phyloP scores from a whole-genome alignment of 1,139 yeast species.

The Diutina sp. region DNA sequence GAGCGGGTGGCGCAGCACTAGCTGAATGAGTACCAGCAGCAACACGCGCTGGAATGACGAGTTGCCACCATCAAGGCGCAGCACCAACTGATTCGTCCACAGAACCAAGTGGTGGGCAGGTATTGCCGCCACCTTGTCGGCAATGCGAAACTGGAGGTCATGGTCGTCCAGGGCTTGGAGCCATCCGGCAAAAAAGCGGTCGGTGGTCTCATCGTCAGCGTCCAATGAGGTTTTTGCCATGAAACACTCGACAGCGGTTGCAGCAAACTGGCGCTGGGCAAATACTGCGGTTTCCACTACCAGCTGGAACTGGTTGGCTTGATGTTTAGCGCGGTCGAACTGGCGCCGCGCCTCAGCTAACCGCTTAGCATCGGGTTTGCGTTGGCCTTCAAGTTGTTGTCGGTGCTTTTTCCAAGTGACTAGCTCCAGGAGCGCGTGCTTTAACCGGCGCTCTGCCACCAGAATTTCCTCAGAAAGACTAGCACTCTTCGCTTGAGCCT shows the following conservation, averaged over 20 bases:
- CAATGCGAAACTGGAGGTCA: neutral
- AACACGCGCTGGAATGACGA: neutral
- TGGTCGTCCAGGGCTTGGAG: neutral
- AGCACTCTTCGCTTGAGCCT: conserved; percentile 41
- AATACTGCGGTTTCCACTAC: conserved; percentile 27
- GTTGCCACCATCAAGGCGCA: neutral
- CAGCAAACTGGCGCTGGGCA: conserved; percentile 31
- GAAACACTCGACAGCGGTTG: conserved; percentile 49
- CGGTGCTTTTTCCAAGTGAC: conserved; percentile 14
- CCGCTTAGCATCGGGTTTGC: conserved; percentile 3
- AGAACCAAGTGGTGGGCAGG: neutral
- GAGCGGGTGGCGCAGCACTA: conserved; percentile 45
- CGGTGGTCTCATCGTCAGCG: conserved; percentile 48
- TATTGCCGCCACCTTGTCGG: neutral
- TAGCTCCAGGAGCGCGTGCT: conserved; percentile 29
- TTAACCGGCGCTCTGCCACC: conserved; percentile 25
- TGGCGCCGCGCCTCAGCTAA: conserved; percentile 32
- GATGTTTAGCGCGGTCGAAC: conserved; percentile 32
- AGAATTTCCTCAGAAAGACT: conserved; percentile 30
- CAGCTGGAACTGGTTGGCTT: conserved; percentile 34
- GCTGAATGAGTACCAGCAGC: neutral
- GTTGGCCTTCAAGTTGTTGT: neutral
- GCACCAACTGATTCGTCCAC: neutral
- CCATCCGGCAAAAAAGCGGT: conserved; percentile 66
- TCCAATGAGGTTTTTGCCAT: conserved; percentile 36